Conservation (phyloP, 768 basidiomycete species). For the Psilocybe tampanensis region DNA sequence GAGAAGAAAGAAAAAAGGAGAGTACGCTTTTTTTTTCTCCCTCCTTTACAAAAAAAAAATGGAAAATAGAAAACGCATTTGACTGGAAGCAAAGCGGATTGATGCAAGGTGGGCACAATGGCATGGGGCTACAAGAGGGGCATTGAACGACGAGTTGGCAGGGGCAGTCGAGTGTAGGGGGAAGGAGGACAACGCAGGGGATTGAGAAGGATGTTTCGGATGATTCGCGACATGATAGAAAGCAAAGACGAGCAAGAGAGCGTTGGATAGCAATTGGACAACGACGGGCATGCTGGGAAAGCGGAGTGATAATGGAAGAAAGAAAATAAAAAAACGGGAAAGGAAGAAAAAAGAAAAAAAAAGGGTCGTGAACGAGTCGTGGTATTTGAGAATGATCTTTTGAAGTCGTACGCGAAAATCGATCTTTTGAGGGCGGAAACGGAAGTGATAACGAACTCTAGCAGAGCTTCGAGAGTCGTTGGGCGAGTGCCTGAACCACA, state of each 20-base stretch:
- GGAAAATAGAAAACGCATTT: not conserved
- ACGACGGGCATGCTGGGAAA: constrained; percentile 11
- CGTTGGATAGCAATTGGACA: constrained; percentile 14
- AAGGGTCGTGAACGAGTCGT: not conserved
- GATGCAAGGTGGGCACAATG: not conserved
- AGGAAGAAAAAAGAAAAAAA: not conserved
- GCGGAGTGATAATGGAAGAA: not conserved
- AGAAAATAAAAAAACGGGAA: not conserved
- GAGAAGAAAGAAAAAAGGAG: too few species aligned
- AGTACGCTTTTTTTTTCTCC: too few species aligned
- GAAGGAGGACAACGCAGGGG: not conserved
- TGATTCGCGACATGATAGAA: not conserved
- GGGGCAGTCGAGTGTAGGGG: too few species aligned
- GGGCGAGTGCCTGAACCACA: constrained; percentile 66
- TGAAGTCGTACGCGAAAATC: not conserved
- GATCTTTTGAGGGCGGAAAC: not conserved
- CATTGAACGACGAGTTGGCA: not conserved
- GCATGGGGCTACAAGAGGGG: not conserved
- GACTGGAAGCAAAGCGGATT: not conserved
- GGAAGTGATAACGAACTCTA: not conserved
- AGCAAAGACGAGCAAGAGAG: constrained; percentile 5
- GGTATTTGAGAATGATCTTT: not conserved
- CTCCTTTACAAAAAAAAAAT: not conserved
- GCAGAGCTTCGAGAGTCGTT: constrained; percentile 43
- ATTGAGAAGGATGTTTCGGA: constrained; percentile 6